phyloP scores from a whole-genome alignment of 2,329 filamentous ascomycete genomes.

The Hymenoscyphus repandus region DNA sequence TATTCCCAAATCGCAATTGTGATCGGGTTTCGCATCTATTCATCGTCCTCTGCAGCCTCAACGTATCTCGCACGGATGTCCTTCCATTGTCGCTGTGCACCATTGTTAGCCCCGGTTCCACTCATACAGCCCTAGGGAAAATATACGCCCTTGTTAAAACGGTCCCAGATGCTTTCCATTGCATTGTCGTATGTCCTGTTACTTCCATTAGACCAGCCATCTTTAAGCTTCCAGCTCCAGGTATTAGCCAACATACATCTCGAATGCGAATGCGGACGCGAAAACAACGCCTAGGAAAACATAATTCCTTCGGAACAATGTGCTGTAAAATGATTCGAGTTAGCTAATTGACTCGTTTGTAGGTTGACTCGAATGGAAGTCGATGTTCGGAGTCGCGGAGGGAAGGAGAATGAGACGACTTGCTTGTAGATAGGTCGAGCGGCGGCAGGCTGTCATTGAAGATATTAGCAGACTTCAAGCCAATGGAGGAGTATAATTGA shows the following conservation, averaged over 20 bases:
- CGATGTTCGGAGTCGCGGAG: neutral
- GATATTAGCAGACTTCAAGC: conserved; percentile 15
- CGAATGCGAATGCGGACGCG: conserved; percentile 79
- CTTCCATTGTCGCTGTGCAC: conserved; percentile 94
- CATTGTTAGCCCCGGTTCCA: conserved; percentile 28
- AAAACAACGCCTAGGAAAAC: conserved; percentile 87
- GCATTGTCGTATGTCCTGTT: conserved; percentile 73
- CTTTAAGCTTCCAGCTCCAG: neutral
- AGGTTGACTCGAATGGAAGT: neutral
- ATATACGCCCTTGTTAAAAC: conserved; percentile 85
- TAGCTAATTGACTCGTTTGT: conserved; percentile 9
- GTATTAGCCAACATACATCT: conserved; percentile 64
- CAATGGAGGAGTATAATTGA: neutral
- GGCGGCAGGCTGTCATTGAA: conserved; percentile 28
- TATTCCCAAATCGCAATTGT: neutral
- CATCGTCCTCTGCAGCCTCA: conserved; percentile 56
- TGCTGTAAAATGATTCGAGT: conserved; percentile 44
- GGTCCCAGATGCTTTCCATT: conserved; percentile 87
- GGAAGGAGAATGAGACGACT: conserved; percentile 19
- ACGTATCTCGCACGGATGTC: conserved; percentile 92
- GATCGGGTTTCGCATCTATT: conserved; percentile 10
- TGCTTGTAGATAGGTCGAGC: conserved; percentile 30
- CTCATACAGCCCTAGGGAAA: neutral
- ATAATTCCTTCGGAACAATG: conserved; percentile 80
- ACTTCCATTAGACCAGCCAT: conserved; percentile 9